Base-by-base conservation (phyloP, 352 stramenopile species). In the Pythium aristosporum region DNA sequence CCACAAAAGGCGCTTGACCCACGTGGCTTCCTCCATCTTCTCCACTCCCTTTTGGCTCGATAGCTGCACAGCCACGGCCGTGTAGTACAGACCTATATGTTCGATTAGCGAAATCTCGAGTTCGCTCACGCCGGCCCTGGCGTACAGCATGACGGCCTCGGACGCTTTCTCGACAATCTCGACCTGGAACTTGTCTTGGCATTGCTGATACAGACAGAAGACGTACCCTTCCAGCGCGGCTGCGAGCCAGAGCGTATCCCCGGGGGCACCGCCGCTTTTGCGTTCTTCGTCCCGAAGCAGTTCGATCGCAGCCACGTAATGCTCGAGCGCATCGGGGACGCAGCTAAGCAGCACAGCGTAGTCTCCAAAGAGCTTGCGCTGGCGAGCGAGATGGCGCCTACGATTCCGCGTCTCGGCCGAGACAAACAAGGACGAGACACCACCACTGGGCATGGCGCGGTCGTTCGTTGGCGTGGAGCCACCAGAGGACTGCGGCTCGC, bases 141-240 rank as follows among this genome's bases (percentile, higher is more conserved):
- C 75, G 63, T 96, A 96, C 53, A 91, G 66, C 9, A 67, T 58
- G 15, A 90, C 61, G 0, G 87, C 85, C 39, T 96, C 87, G 0
- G 85, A 92, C 0, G 80, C 73, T 61, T 91, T 91, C 34, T 96
- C 87, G 39, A 93, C 72, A 20, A 96, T 69, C 63, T 93, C 85
- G 23, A 89, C 69, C 15, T 76, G 68, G 21, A 94, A 87, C 44
- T 87, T 87, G 65, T 81, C 68, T 36, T 73, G 65, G 4, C 58
- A 63, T 37, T 88, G 72, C 20, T 72, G 66, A 28, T 76, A 87
- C 16, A 91, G 63, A 47, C 79, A 90, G 67, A 74, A 90, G 4
- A 79, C 69, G 47, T 86, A 89, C 8, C 79, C 84, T 73, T 96
- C 85, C n/a, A 96, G 57, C 2, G 84, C 82, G 0, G 87, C 82